phyloP scores from a whole-genome alignment of 1,139 yeast species.

The Wickerhamomyces sp. region DNA sequence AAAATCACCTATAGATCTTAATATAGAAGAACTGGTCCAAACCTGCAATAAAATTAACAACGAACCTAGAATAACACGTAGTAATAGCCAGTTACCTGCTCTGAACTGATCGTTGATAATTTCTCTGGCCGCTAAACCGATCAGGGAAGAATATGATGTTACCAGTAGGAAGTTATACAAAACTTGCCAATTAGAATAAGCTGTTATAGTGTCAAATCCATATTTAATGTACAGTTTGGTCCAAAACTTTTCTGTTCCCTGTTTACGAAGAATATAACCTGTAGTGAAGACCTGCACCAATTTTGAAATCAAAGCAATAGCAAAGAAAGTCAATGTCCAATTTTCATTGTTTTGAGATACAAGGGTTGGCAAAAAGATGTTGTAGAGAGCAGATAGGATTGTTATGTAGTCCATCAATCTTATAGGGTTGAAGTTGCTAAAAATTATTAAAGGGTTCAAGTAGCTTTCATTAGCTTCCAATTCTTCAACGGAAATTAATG shows the following conservation, averaged over 20 bases:
- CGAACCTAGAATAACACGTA: constrained; percentile 56
- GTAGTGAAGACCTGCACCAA: constrained; percentile 50
- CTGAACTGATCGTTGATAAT: constrained; percentile 28
- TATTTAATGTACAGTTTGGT: constrained; percentile 64
- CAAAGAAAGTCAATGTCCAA: constrained; percentile 36
- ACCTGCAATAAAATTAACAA: constrained; percentile 56
- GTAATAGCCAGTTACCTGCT: constrained; percentile 42
- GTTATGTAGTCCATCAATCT: constrained; percentile 65
- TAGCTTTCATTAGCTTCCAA: constrained; percentile 34
- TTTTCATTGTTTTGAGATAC: constrained; percentile 30
- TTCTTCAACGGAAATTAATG: constrained; percentile 27
- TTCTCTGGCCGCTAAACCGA: constrained; percentile 32
- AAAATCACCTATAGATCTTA: constrained; percentile 73
- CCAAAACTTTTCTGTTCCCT: constrained; percentile 60
- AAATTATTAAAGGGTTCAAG: constrained; percentile 58
- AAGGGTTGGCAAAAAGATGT: constrained; percentile 42
- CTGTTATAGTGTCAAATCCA: constrained; percentile 63
- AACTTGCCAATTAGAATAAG: constrained; percentile 75
- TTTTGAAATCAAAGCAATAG: constrained; percentile 47
- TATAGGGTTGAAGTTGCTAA: constrained; percentile 57
- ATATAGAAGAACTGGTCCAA: constrained; percentile 70
- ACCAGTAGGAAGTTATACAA: constrained; percentile 51
- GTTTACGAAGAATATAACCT: constrained; percentile 51
- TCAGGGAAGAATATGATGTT: constrained; percentile 37
- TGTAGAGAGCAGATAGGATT: constrained; percentile 41